Evolutionary conservation across 73 alveolate genomes (phyloP), one percentile per base, ranked within the genome.

Genomic region (Strombidium stylifer): DNA sequence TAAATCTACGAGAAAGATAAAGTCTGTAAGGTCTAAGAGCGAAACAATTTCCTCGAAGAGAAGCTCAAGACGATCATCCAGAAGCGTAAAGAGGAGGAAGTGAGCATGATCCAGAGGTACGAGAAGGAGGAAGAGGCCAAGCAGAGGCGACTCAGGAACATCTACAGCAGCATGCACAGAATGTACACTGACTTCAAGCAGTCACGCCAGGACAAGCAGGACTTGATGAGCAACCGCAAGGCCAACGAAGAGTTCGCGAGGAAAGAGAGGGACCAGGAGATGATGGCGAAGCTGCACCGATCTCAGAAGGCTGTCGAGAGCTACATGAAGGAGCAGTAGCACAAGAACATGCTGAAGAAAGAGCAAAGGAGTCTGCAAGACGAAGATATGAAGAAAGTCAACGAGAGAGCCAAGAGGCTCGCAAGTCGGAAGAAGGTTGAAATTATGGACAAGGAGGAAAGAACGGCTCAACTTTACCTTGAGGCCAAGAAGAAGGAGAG

Each of bases 361-460:
- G 87, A 74, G 30, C 55, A 25, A 21, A 8, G 87, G 2, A 74
- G 45, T 50, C 58, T 74, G 2, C 25, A 52, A 16, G 67, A 74
- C 11, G 73, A 74, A 27, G 87, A 74, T 36, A 74, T 74, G 27
- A 28, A 24, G 45, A 47, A 46, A 24, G 51, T 61, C 46, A 35
- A 59, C 11, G 87, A 74, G 19, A 46, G 87, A 24, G 23, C 60
- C n/a, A 74, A 50, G 49, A 28, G 87, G 3, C 58, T 74, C 0
- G 46, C 47, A 34, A 39, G 18, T 10, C 25, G 16, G 21, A 61
- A 46, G 48, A 61, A 62, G 39, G 27, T 45, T 25, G 19, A 61
- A 23, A 41, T 74, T 24, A 35, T 74, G 11, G 53, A 34, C 5
- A 74, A 74, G 40, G 64, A 64, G 32, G 21, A 46, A 64, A n/a